Evolutionary conservation across 2,329 filamentous ascomycete genomes (phyloP), one percentile per base, ranked within the genome.

Genomic region (Scedosporium minutisporum): DNA sequence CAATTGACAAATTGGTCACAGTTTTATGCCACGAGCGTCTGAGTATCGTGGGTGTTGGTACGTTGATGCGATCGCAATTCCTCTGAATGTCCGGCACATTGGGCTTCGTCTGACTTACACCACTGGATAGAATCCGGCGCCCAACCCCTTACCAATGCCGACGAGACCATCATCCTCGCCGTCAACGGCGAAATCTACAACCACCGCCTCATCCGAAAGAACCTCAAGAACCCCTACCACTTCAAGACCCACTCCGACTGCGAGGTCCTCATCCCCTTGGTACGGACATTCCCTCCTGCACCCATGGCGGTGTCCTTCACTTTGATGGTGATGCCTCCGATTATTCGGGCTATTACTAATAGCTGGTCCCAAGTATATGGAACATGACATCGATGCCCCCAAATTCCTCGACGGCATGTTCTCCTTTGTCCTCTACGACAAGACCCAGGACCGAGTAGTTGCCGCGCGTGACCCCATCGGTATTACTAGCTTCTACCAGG

Each of bases 111-210:
- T 57, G 63, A 55, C 67, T 71, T 42, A 69, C 65, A 18, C 23
- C 12, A 7, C 18, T 10, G 18, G 44, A 63, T 46, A 93, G 93
- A 97, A 75, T 93, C 90, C 71, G 95, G 95, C 74, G 93, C 95
- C 61, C 95, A 99, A 79, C 95, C 95, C 67, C 83, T 99, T 68
- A 89, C 93, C 81, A 97, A 92, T 81, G 87, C 91, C 68, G 93
- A 97, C 75, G 88, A 87, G 67, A 88, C 83, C 70, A 88, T 99
- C 71, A 87, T 93, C 67, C 86, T 99, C 65, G 93, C 95, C 67
- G 95, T 97, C 85, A 99, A 99, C 77, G 95, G 95, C 78, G 95
- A 99, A 76, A 99, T 99, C 75, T 99, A 99, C 84, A 99, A 99
- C 87, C 95, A 99, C 80, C 90, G 93, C 74, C 85, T 96, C 71